Percentiles rank a stretch among this genome's conserved stretches.
phyloP scores from a whole-genome alignment of 768 basidiomycete species.

The Xanthoconium stramineum region DNA sequence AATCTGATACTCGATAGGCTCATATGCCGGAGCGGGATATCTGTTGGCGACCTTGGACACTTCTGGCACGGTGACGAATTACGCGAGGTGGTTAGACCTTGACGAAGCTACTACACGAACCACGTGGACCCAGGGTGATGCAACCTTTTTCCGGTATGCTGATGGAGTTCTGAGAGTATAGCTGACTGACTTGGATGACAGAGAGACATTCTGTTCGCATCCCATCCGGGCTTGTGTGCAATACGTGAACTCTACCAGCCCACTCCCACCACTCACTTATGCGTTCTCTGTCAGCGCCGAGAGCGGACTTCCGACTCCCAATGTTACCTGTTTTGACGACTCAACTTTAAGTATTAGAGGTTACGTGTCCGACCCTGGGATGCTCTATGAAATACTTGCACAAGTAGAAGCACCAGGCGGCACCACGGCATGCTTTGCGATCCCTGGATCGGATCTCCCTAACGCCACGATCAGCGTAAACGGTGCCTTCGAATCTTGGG shows the following conservation, averaged over 20 bases:
- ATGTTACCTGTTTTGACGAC: conserved; percentile 57
- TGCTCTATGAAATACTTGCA: conserved; percentile 67
- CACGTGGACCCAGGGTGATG: conserved; percentile 54
- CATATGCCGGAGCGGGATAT: conserved; percentile 65
- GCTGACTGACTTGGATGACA: conserved; percentile 16
- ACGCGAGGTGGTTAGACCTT: conserved; percentile 67
- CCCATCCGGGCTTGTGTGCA: conserved; percentile 61
- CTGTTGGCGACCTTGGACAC: conserved; percentile 48
- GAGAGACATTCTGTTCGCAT: conserved; percentile 65
- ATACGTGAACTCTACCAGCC: conserved; percentile 40
- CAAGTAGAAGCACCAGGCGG: conserved; percentile 39
- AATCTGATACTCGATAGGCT: conserved; percentile 40
- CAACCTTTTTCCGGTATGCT: conserved; percentile 47
- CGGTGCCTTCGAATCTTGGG: conserved; percentile 51
- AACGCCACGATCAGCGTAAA: conserved; percentile 50
- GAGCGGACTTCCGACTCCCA: conserved; percentile 50
- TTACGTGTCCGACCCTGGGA: conserved; percentile 48
- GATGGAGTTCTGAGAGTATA: not conserved
- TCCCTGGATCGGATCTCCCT: conserved; percentile 26
- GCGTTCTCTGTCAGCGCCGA: conserved; percentile 47
- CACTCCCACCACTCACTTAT: conserved; percentile 42
- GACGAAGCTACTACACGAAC: conserved; percentile 58
- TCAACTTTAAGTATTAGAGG: conserved; percentile 56
- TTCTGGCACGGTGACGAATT: conserved; percentile 38
- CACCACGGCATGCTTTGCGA: conserved; percentile 31